Evolutionary conservation across 129 eudicot genomes (phyloP).

Genomic region (Helianthus tuberosus): DNA sequence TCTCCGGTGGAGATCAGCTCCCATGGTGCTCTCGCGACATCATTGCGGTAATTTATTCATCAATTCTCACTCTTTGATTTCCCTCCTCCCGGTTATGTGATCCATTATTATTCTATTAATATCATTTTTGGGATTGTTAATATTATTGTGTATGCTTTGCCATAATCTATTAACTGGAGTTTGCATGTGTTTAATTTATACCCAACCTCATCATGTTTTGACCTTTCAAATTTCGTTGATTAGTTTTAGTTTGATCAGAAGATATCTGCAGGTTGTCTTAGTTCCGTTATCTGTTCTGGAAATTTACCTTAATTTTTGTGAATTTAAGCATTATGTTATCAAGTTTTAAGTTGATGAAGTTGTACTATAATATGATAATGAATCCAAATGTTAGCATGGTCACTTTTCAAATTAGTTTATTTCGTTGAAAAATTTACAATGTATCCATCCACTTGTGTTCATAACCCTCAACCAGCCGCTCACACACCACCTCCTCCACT

Average conservation of each 20-base stretch:
- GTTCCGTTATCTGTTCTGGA: not conserved
- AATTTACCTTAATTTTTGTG: not conserved
- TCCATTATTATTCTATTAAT: not conserved
- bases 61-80: conserved; percentile 7
- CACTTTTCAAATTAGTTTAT: no score
- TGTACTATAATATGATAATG: not conserved
- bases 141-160: conserved; percentile 8
- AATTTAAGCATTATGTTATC: not conserved
- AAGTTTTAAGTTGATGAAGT: not conserved
- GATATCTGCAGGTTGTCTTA: no score
- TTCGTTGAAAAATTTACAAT: no score
- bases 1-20: conserved; percentile 70
- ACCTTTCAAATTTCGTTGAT: not conserved
- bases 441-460: no score
- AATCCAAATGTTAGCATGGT: not conserved
- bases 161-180: not conserved
- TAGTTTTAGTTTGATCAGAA: not conserved
- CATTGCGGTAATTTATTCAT: conserved; percentile 38
- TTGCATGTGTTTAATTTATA: not conserved
- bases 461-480: no score
- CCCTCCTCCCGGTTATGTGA: not conserved
- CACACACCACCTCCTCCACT: no score
- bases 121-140: not conserved
- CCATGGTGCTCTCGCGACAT: conserved; percentile 68
- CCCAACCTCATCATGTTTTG: not conserved